These are phyloP conservation scores for Pestalotiopsis sp. DNA, from an alignment of 2,329 filamentous ascomycete species.

Conservation along the genomic window DNA sequence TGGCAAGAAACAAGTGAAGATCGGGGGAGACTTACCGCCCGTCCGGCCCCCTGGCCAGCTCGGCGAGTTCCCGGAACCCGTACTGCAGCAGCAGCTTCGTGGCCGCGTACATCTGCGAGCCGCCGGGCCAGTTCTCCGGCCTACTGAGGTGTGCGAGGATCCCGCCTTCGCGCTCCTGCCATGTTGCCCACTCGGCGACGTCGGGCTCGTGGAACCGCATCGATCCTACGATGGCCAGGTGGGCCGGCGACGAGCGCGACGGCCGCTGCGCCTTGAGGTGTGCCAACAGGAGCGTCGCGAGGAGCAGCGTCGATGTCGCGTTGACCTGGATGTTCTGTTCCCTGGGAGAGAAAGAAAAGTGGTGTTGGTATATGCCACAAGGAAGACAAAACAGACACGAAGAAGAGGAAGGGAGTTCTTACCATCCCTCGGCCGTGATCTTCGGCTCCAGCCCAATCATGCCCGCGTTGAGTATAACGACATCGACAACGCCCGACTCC, in stretches of 20 bases:
- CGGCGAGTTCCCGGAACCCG: conserved; percentile 22
- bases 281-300: conserved; percentile 54
- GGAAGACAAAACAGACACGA: neutral
- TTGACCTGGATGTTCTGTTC: conserved; percentile 62
- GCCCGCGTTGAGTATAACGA: conserved; percentile 48
- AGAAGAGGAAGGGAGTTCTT: conserved; percentile 12
- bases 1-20: too few species aligned
- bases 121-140: conserved; percentile 27
- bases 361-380: too few species aligned
- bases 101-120: conserved; percentile 23
- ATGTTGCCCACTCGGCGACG: conserved; percentile 22
- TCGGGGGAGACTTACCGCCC: conserved; percentile 19
- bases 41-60: conserved; percentile 22
- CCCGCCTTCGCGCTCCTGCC: conserved; percentile 16
- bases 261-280: conserved; percentile 37
- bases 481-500: conserved; percentile 38
- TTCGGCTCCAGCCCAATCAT: conserved; percentile 25
- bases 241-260: conserved; percentile 24
- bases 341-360: conserved; percentile 22
- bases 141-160: conserved; percentile 27
- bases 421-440: conserved; percentile 29
- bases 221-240: conserved; percentile 27
- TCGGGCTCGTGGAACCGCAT: conserved; percentile 21
- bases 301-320: conserved; percentile 55
- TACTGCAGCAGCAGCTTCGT: conserved; percentile 30